Conservation (phyloP, 108 stramenopile genomes). For the Chaetoceros tenuissimus region DNA sequence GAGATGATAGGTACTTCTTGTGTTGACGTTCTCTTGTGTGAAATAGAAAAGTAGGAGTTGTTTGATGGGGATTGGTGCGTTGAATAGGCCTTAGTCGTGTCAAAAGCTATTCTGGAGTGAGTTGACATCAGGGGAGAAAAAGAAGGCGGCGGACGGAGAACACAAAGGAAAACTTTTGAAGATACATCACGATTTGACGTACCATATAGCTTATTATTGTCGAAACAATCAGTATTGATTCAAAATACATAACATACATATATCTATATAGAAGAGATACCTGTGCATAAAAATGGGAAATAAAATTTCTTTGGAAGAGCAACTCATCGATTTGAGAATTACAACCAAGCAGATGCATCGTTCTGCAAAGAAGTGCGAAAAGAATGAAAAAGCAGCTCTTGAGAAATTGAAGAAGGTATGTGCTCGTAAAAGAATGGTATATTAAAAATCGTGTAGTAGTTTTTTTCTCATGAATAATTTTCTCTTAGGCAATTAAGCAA, state of each 20-base stretch:
- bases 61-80: no score
- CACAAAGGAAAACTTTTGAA: no score
- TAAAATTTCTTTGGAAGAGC: slow-evolving; percentile 80
- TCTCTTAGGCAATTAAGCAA: slow-evolving; percentile 68
- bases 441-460: not conserved
- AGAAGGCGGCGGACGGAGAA: no score
- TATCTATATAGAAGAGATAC: not conserved
- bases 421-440: not conserved
- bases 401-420: slow-evolving; percentile 88
- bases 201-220: no score
- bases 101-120: no score
- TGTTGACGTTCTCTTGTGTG: no score
- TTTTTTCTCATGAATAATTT: not conserved
- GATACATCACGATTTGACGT: not conserved
- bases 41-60: no score
- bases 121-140: no score
- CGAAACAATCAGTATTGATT: no score
- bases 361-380: slow-evolving; percentile 91
- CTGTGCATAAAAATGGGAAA: slow-evolving; percentile 46
- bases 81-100: no score
- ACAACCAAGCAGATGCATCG: slow-evolving; percentile 95
- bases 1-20: no score
- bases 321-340: slow-evolving; percentile 91
- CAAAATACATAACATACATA: not conserved
- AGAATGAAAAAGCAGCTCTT: slow-evolving; percentile 86